These are phyloP conservation scores for Diaporthe vaccinii DNA, from an alignment of 2,329 filamentous ascomycete species.

Conservation along the genomic window DNA sequence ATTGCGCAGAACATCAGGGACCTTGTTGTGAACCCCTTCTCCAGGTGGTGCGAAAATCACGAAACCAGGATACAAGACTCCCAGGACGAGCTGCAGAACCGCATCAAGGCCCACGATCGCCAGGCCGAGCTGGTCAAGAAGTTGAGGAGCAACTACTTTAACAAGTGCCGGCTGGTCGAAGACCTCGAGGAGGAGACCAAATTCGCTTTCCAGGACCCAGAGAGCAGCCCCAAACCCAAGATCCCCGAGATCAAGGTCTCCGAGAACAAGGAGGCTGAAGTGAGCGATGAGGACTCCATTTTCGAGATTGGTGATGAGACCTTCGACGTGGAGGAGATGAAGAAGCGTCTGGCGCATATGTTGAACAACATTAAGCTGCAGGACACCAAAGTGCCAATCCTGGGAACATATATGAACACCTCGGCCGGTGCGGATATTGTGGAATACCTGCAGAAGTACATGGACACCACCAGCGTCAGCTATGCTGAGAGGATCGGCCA, in stretches of 20 bases:
- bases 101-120: slow-evolving; percentile 93
- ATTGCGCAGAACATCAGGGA: slow-evolving; percentile 97
- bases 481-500: slow-evolving; percentile 96
- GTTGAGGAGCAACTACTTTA: slow-evolving; percentile 96
- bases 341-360: slow-evolving; percentile 90
- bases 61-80: slow-evolving; percentile 91
- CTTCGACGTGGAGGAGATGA: slow-evolving; percentile 88
- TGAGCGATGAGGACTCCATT: slow-evolving; percentile 83
- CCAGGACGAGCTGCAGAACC: slow-evolving; percentile 91
- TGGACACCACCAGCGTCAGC: slow-evolving; percentile 86
- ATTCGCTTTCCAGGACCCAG: slow-evolving; percentile 92
- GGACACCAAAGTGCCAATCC: slow-evolving; percentile 94
- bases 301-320: slow-evolving; percentile 92
- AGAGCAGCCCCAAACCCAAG: slow-evolving; percentile 73
- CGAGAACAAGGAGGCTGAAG: slow-evolving; percentile 68
- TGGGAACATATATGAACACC: slow-evolving; percentile 95
- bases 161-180: slow-evolving; percentile 96
- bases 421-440: slow-evolving; percentile 93
- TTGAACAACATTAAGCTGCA: slow-evolving; percentile 87
- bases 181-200: slow-evolving; percentile 99
- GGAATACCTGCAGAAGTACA: slow-evolving; percentile 91
- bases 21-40: slow-evolving; percentile 93
- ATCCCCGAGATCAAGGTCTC: slow-evolving; percentile 93
- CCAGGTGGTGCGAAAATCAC: slow-evolving; percentile 96
- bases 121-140: slow-evolving; percentile 94